Conservation (phyloP, 345 rosid species). For the Eucalyptus paniculata region DNA sequence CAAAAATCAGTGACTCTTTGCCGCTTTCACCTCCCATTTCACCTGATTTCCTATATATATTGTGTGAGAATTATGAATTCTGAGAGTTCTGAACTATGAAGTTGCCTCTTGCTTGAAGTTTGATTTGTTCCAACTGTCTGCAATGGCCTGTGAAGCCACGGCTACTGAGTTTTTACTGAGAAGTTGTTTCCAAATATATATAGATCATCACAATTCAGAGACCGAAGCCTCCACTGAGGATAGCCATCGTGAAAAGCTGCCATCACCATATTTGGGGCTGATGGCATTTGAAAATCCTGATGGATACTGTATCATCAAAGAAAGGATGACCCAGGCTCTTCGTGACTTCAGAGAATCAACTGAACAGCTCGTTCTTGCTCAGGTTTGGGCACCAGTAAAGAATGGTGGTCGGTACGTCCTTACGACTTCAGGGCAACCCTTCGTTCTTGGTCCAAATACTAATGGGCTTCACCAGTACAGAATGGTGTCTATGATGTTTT, state of each 20-base stretch:
- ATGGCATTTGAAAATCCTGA: constrained; percentile 54
- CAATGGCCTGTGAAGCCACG: background rate
- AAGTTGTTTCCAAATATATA: constrained; percentile 11
- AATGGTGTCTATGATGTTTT: constrained; percentile 67
- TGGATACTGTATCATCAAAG: constrained; percentile 50
- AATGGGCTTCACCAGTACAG: constrained; percentile 76
- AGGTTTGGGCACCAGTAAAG: constrained; percentile 88
- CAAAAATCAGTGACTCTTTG: background rate
- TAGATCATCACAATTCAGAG: constrained; percentile 29
- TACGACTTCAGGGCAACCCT: constrained; percentile 89
- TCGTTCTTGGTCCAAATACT: constrained; percentile 63
- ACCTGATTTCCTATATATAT: background rate
- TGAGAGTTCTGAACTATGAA: background rate
- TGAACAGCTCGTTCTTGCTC: constrained; percentile 77
- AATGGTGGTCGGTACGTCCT: constrained; percentile 44
- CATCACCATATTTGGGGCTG: constrained; percentile 38
- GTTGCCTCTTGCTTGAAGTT: background rate
- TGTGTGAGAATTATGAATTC: background rate
- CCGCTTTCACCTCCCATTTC: background rate
- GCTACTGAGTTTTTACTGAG: background rate
- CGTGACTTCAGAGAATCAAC: constrained; percentile 72
- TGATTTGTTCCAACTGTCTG: background rate
- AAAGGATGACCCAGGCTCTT: constrained; percentile 82
- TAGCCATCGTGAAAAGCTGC: constrained; percentile 14
- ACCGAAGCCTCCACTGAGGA: constrained; percentile 20